These are phyloP conservation scores for Microdochium trichocladiopsis DNA, from an alignment of 2,329 filamentous ascomycete species.

Conservation along the genomic window DNA sequence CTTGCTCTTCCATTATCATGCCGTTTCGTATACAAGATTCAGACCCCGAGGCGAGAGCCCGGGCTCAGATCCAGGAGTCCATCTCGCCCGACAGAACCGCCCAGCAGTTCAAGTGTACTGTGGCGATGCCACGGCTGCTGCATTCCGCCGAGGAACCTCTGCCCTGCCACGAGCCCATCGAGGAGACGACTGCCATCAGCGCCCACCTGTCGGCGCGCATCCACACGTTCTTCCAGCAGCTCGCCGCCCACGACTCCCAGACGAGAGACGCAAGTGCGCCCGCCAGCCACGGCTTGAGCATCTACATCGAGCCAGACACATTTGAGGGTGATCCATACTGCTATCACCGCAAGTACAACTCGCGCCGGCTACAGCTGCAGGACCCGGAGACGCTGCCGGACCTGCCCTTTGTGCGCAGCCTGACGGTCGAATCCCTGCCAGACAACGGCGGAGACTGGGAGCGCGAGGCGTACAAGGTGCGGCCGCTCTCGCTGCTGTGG, in stretches of 20 bases:
- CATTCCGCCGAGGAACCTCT: conserved; percentile 1
- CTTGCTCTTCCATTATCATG: neutral
- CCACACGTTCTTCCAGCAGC: conserved; percentile 6
- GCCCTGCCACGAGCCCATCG: conserved; percentile 7
- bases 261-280: neutral
- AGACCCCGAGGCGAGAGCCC: neutral
- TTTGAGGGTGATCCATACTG: conserved; percentile 5
- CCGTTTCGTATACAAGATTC: neutral
- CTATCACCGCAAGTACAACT: conserved; percentile 9
- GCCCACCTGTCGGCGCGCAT: conserved; percentile 8
- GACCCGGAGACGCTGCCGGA: conserved; percentile 8
- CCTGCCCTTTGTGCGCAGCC: conserved; percentile 7
- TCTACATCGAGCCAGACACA: conserved; percentile 5
- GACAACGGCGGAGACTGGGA: neutral
- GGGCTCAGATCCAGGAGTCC: neutral
- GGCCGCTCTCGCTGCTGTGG: conserved; percentile 4
- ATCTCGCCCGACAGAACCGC: neutral
- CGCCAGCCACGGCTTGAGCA: conserved; percentile 1
- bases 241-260: conserved; percentile 2
- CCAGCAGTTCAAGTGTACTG: neutral
- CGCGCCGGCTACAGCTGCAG: conserved; percentile 9
- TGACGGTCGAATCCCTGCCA: conserved; percentile 2
- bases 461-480: neutral
- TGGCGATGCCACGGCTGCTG: neutral
- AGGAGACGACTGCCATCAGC: conserved; percentile 8